phyloP scores from a whole-genome alignment of 441 rosid species.

The Bocquillonia castaneifolia region DNA sequence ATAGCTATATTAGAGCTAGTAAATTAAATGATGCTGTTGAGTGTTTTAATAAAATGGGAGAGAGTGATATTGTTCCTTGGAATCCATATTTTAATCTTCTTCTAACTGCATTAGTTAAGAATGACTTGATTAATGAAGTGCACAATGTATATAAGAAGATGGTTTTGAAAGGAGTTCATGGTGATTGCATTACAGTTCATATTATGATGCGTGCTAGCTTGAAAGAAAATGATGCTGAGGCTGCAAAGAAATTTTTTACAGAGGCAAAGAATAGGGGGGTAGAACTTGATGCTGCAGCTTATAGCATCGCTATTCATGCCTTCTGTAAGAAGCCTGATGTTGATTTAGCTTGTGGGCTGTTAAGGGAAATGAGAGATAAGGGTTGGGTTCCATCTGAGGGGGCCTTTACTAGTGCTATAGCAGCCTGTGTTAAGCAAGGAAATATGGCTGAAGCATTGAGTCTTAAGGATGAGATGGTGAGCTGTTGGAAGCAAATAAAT shows the following conservation, averaged over 20 bases:
- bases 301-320: constrained; percentile 43
- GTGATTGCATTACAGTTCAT: constrained; percentile 40
- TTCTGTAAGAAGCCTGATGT: constrained; percentile 38
- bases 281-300: constrained; percentile 41
- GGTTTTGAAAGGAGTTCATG: constrained; percentile 39
- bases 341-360: constrained; percentile 37
- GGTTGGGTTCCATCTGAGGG: constrained; percentile 40
- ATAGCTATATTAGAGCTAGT: constrained; percentile 38
- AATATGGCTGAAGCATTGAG: constrained; percentile 49
- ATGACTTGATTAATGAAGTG: constrained; percentile 34
- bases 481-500: constrained; percentile 48
- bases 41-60: constrained; percentile 42
- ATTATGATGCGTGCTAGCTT: constrained; percentile 47
- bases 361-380: constrained; percentile 54
- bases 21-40: constrained; percentile 37
- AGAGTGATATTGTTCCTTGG: constrained; percentile 32
- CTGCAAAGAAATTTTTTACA: constrained; percentile 37
- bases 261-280: constrained; percentile 47
- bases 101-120: constrained; percentile 37
- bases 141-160: constrained; percentile 41
- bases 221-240: constrained; percentile 43
- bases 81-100: constrained; percentile 29
- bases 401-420: constrained; percentile 43
- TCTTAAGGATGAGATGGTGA: constrained; percentile 68
- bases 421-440: constrained; percentile 54